Evolutionary conservation across 1,284 basidiomycete species (phyloP).

Genomic region (Heterobasidion annosum): DNA sequence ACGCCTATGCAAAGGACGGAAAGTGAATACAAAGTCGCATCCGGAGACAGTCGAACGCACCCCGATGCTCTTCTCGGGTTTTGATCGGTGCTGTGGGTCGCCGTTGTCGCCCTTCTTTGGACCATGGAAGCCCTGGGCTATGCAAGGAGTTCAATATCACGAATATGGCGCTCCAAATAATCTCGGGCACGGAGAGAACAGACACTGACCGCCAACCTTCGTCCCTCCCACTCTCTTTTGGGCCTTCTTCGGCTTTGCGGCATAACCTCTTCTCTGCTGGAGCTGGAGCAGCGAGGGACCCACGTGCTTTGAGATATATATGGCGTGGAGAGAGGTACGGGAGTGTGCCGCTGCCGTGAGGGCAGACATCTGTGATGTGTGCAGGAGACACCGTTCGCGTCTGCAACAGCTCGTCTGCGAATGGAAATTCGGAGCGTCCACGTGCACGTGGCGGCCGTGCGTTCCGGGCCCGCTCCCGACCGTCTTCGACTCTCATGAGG

Average conservation of each 20-base stretch:
- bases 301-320: background rate
- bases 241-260: slow-evolving; percentile 6
- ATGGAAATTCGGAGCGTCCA: background rate
- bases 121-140: slow-evolving; percentile 5
- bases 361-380: slow-evolving; percentile 5
- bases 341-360: slow-evolving; percentile 3
- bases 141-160: background rate
- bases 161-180: background rate
- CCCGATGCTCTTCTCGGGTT: slow-evolving; percentile 7
- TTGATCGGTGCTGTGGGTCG: slow-evolving; percentile 1
- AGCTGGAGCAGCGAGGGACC: background rate
- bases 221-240: slow-evolving; percentile 1
- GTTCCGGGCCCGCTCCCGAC: background rate
- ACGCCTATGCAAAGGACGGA: slow-evolving; percentile 19
- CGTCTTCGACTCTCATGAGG: background rate
- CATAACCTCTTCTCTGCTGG: slow-evolving; percentile 7
- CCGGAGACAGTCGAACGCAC: slow-evolving; percentile 4
- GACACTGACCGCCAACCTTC: background rate
- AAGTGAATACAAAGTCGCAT: too few relatives aligned
- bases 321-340: background rate
- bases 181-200: background rate
- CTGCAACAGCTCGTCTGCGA: background rate
- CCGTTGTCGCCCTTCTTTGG: slow-evolving; percentile 4
- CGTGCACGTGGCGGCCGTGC: background rate
- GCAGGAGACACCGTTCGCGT: background rate